Conservation (phyloP, 176 grass and related monocot genomes). For the Oryza coarctata region DNA sequence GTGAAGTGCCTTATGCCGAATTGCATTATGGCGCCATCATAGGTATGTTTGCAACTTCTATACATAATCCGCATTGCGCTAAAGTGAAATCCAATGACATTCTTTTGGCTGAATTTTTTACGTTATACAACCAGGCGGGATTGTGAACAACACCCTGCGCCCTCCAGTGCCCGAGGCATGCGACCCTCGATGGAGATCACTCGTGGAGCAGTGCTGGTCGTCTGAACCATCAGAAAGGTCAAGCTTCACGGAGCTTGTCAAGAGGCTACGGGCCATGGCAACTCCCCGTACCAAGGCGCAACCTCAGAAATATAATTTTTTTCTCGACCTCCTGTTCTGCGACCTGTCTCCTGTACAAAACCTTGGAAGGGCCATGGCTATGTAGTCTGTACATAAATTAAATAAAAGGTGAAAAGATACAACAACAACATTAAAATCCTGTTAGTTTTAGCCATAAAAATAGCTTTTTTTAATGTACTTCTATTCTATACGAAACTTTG, state of each 20-base stretch:
- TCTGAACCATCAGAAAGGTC: constrained; percentile 71
- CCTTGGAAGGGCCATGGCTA: background rate
- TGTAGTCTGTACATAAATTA: constrained; percentile 39
- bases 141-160: constrained; percentile 90
- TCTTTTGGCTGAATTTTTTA: constrained; percentile 2
- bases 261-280: constrained; percentile 66
- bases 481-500: no score
- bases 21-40: constrained; percentile 95
- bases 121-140: constrained; percentile 63
- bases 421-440: no score
- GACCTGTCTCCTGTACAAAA: background rate
- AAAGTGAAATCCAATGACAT: background rate
- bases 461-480: no score
- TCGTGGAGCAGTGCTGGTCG: constrained; percentile 93
- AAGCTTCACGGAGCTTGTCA: constrained; percentile 70
- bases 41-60: constrained; percentile 32
- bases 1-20: constrained; percentile 87
- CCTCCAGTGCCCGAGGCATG: constrained; percentile 69
- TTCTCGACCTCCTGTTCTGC: background rate
- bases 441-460: no score
- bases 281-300: constrained; percentile 48
- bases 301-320: constrained; percentile 46
- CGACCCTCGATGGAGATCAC: constrained; percentile 70
- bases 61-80: background rate
- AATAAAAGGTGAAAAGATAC: background rate